Evolutionary conservation across 2,329 filamentous ascomycete genomes (phyloP).

Genomic region (Allantophomopsis lycopodina): DNA sequence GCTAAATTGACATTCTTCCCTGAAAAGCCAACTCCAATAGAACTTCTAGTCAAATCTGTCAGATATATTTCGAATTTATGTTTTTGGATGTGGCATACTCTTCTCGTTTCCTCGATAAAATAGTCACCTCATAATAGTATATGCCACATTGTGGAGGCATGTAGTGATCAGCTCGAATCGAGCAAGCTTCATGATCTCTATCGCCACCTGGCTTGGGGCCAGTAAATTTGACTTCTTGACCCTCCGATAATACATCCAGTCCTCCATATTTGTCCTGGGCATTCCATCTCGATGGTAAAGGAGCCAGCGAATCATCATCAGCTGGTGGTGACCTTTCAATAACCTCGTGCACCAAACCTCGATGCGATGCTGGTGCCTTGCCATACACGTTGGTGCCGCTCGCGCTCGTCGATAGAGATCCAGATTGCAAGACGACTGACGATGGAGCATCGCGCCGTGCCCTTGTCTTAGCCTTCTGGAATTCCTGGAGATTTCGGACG

Average conservation of each 20-base stretch:
- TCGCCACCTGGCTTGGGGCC: conserved; percentile 30
- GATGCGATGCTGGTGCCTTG: conserved; percentile 50
- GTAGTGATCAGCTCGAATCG: conserved; percentile 68
- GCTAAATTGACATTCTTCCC: conserved; percentile 36
- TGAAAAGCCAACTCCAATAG: conserved; percentile 50
- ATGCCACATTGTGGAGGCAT: conserved; percentile 87
- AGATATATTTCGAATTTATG: too few species aligned
- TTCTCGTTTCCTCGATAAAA: conserved; percentile 53
- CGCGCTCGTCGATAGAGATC: conserved; percentile 37
- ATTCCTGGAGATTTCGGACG: conserved; percentile 60
- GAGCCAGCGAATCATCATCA: conserved; percentile 49
- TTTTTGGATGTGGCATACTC: conserved; percentile 29
- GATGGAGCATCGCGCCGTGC: conserved; percentile 27
- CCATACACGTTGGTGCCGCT: conserved; percentile 37
- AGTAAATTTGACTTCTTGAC: conserved; percentile 53
- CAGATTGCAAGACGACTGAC: conserved; percentile 27
- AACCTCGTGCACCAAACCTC: conserved; percentile 71
- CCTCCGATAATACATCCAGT: conserved; percentile 63
- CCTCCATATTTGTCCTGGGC: conserved; percentile 59
- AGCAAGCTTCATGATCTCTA: conserved; percentile 61
- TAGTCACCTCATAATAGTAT: conserved; percentile 77
- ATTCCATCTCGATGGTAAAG: conserved; percentile 74
- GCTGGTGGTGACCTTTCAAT: conserved; percentile 57
- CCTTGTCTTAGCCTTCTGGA: conserved; percentile 45
- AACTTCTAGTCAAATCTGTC: conserved; percentile 26